Base-by-base conservation (phyloP, 176 grass and related monocot genomes). In the Eleusine indica region DNA sequence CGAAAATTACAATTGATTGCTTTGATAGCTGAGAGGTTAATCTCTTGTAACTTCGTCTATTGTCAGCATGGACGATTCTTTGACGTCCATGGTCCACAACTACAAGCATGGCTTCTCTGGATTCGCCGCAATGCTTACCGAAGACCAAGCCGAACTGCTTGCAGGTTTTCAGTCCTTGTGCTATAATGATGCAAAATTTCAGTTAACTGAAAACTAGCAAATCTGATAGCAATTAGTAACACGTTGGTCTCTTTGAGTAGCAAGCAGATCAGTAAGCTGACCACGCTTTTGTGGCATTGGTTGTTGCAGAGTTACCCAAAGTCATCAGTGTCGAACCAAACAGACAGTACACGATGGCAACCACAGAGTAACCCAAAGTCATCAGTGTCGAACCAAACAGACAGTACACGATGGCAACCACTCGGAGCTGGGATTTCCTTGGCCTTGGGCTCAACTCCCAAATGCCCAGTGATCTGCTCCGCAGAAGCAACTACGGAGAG, bases 81-180 rank as follows among this genome's bases (percentile, higher is more conserved):
- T 84, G 57, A 78, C 40, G n/a, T 91, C 91, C 14, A 89, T 93
- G 18, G 17, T 84, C 2, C 87, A 91, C 67, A 88, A 86, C 84
- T 97, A 97, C 29, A 91, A 86, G 73, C 91, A 97, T 67, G 77
- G 88, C 0, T 96, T 96, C 43, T 93, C 94, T 6, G 91, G 94
- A 53, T 97, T 97, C 43, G 78, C 91, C 2, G 89, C 87, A 4
- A 87, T 76, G 89, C 91, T 97, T 0, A 97, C 86, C 0, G 38
- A 83, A 38, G 85, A 83, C 1, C 91, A 93, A 78, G 91, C 82
- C 5, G 0, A 86, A 9, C 61, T 42, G 58, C 73, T 97, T 73
- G 73, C 58, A 89, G 94, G 94, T 96, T 1, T 22, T 61, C 57
- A 61, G 6, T 61, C 21, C 22, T 56, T 19, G 53, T 22, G 4